A percentile compares a stretch with the other conserved stretches of the same genome.
phyloP scores from a whole-genome alignment of 805 yeast species.

The Suhomyces emberorum region DNA sequence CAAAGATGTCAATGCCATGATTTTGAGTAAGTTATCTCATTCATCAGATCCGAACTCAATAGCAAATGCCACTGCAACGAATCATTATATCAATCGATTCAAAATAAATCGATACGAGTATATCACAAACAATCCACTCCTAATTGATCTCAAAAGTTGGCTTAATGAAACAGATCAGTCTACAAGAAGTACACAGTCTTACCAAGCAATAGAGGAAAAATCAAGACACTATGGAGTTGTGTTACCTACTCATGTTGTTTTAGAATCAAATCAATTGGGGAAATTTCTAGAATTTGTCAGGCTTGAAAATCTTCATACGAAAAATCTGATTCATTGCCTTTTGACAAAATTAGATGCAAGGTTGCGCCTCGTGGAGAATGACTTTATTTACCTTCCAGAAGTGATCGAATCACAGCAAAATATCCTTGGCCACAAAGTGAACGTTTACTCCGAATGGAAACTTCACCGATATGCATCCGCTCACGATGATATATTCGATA shows the following conservation, averaged over 20 bases:
- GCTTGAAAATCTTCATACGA: not conserved
- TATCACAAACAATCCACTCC: not conserved
- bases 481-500: no score
- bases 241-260: constrained; percentile 5
- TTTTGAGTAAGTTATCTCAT: not conserved
- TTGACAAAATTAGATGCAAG: constrained; percentile 8
- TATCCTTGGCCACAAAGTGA: constrained; percentile 1
- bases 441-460: constrained; percentile 7
- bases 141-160: not conserved
- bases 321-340: not conserved
- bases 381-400: constrained; percentile 6
- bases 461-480: no score
- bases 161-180: no score
- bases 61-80: not conserved
- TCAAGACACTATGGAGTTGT: no score
- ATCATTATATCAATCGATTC: constrained; percentile 9
- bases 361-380: constrained; percentile 4
- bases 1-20: constrained; percentile 1
- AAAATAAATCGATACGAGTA: constrained; percentile 8
- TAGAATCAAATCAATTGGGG: constrained; percentile 2
- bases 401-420: not conserved
- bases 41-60: not conserved
- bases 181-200: no score
- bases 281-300: constrained; percentile 9
- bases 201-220: no score